phyloP scores from a whole-genome alignment of 1,284 basidiomycete species.

The Ustilago xerochloae region DNA sequence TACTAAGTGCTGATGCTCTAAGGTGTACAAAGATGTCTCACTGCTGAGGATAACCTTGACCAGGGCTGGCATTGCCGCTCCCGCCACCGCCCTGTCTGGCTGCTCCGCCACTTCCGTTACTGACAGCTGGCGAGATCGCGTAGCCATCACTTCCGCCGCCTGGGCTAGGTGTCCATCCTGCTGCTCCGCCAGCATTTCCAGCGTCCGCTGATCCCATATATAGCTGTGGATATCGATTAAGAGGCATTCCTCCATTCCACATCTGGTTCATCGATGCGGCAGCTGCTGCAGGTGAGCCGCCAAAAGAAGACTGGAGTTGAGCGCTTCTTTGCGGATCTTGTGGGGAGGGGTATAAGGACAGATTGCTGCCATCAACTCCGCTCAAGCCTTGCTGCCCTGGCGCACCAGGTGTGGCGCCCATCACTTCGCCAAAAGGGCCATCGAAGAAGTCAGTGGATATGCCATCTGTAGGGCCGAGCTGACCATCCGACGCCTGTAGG shows the following conservation, averaged over 20 bases:
- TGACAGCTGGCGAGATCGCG: not conserved
- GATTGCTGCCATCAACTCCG: conserved; percentile 14
- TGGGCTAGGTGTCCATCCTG: conserved; percentile 19
- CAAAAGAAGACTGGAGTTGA: not conserved
- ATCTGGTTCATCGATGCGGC: conserved; percentile 21
- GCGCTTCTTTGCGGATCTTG: not conserved
- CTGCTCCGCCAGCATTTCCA: not conserved
- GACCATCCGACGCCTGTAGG: conserved; percentile 21
- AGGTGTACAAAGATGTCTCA: not conserved
- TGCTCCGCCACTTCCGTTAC: not conserved
- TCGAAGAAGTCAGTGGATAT: conserved; percentile 43
- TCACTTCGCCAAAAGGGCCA: conserved; percentile 29
- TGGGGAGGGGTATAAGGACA: conserved; percentile 24
- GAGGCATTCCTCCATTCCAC: conserved; percentile 19
- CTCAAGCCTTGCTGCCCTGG: conserved; percentile 6
- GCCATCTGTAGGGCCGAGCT: not conserved
- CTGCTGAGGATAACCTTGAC: conserved; percentile 9
- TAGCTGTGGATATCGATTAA: conserved; percentile 9
- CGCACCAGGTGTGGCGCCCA: conserved; percentile 14
- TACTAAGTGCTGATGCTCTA: not conserved
- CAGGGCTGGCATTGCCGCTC: conserved; percentile 11
- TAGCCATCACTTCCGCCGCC: conserved; percentile 10
- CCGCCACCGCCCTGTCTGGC: not conserved
- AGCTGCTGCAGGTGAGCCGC: conserved; percentile 11
- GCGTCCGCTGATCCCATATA: not conserved